Conservation (phyloP, 805 yeast genomes). For the Suhomyces xylopsoci region DNA sequence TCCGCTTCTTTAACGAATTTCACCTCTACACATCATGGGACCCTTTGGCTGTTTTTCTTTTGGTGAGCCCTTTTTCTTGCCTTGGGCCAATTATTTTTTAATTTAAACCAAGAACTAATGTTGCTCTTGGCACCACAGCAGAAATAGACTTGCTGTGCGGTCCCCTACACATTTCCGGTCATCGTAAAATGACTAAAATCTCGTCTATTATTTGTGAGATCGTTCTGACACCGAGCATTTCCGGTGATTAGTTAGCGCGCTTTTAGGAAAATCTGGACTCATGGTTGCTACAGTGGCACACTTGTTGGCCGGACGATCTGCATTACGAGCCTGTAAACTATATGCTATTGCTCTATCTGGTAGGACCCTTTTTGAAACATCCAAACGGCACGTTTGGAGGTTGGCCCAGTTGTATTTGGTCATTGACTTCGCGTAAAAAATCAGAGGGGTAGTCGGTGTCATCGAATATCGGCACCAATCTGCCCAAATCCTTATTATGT, state of each 20-base stretch:
- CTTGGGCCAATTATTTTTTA: neutral
- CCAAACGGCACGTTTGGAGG: constrained; percentile 6
- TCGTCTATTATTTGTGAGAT: neutral
- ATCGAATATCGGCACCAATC: constrained; percentile 27
- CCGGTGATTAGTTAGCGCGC: neutral
- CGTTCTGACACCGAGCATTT: constrained; percentile 5
- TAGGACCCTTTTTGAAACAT: constrained; percentile 1
- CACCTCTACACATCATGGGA: neutral
- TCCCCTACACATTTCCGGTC: neutral
- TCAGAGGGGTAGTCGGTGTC: constrained; percentile 23
- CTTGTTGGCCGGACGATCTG: constrained; percentile 6
- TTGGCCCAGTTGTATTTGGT: neutral
- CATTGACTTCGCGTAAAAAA: constrained; percentile 8
- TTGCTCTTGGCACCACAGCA: neutral
- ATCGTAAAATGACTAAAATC: neutral
- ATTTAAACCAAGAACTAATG: neutral
- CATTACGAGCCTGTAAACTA: neutral
- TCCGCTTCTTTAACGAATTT: neutral
- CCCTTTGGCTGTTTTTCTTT: neutral
- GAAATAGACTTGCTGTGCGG: neutral
- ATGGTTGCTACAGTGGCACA: neutral
- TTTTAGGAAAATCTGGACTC: neutral
- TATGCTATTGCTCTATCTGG: neutral
- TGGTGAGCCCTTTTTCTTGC: neutral
- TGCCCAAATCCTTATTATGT: constrained; percentile 2